Evolutionary conservation across 306 rosid species (phyloP).

Genomic region (Psophocarpus tetragonolobus): DNA sequence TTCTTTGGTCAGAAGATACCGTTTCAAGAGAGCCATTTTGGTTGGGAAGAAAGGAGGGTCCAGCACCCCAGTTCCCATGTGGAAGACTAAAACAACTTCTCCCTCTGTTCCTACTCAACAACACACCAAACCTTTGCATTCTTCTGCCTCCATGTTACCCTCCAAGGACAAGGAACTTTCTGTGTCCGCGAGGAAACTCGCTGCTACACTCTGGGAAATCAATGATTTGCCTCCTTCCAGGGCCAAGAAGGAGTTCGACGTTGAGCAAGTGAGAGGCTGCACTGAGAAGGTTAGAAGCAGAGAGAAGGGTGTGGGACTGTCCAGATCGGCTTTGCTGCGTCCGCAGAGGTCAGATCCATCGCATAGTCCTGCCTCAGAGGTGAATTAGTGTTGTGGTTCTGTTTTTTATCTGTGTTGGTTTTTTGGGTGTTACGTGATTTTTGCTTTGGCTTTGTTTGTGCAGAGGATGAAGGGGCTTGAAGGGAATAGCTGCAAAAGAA

Average conservation of each 20-base stretch:
- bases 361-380: conserved; percentile 61
- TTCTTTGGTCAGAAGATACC: conserved; percentile 36
- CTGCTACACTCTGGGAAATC: conserved; percentile 83
- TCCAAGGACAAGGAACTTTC: conserved; percentile 52
- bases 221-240: conserved; percentile 51
- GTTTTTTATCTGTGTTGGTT: background rate
- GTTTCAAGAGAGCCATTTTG: conserved; percentile 51
- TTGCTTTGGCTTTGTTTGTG: conserved; percentile 14
- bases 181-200: conserved; percentile 73
- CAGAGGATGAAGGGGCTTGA: conserved; percentile 59
- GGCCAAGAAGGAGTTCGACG: conserved; percentile 46
- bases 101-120: conserved; percentile 30
- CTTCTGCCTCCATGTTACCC: conserved; percentile 38
- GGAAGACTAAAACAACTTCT: conserved; percentile 51
- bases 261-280: conserved; percentile 28
- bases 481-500: conserved; percentile 53
- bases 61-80: conserved; percentile 68
- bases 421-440: conserved; percentile 11
- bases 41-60: conserved; percentile 56
- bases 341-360: conserved; percentile 73
- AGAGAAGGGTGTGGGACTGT: conserved; percentile 39
- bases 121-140: conserved; percentile 22
- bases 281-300: conserved; percentile 29
- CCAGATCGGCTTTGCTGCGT: conserved; percentile 45
- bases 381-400: conserved; percentile 33